A percentile compares a stretch with the other conserved stretches of the same genome.
Evolutionary conservation across 2,329 filamentous ascomycete species (phyloP).

Genomic region (Beauveria brongniartii): DNA sequence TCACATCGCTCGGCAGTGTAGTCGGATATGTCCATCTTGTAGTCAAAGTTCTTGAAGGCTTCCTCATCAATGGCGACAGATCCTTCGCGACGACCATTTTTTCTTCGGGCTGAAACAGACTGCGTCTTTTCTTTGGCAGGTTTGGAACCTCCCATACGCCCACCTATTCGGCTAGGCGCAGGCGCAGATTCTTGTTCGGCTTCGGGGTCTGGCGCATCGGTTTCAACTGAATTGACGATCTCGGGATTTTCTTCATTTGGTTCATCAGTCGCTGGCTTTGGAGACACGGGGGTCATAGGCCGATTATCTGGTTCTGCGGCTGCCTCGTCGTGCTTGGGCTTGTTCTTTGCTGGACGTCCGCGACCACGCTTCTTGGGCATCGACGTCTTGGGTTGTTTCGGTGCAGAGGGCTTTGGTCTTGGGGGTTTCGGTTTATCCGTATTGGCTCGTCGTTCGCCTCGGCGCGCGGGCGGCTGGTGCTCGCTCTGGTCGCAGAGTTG

Average conservation of each 20-base stretch:
- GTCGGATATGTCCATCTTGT: slow-evolving; percentile 78
- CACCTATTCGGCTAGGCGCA: slow-evolving; percentile 12
- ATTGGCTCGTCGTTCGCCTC: slow-evolving; percentile 69
- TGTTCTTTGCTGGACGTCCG: slow-evolving; percentile 30
- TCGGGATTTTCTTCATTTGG: slow-evolving; percentile 18
- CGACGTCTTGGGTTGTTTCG: slow-evolving; percentile 24
- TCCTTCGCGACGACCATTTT: slow-evolving; percentile 73
- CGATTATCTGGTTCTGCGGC: slow-evolving; percentile 34
- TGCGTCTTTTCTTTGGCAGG: slow-evolving; percentile 53
- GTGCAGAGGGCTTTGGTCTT: slow-evolving; percentile 29
- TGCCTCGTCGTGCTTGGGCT: slow-evolving; percentile 25
- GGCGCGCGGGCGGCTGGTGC: slow-evolving; percentile 85
- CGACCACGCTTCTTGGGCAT: slow-evolving; percentile 32
- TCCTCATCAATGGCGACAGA: slow-evolving; percentile 79
- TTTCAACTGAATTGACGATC: slow-evolving; percentile 24
- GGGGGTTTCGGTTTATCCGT: slow-evolving; percentile 42
- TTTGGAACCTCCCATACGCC: slow-evolving; percentile 37
- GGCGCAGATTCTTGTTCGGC: slow-evolving; percentile 27
- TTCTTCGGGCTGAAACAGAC: slow-evolving; percentile 78
- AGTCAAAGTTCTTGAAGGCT: slow-evolving; percentile 85
- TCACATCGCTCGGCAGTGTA: slow-evolving; percentile 88
- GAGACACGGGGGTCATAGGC: slow-evolving; percentile 53
- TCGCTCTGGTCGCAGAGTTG: slow-evolving; percentile 88
- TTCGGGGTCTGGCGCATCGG: slow-evolving; percentile 34
- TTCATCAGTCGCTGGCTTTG: slow-evolving; percentile 30